phyloP scores from a whole-genome alignment of 2,329 filamentous ascomycete species.

The Pseudopithomyces maydicus region DNA sequence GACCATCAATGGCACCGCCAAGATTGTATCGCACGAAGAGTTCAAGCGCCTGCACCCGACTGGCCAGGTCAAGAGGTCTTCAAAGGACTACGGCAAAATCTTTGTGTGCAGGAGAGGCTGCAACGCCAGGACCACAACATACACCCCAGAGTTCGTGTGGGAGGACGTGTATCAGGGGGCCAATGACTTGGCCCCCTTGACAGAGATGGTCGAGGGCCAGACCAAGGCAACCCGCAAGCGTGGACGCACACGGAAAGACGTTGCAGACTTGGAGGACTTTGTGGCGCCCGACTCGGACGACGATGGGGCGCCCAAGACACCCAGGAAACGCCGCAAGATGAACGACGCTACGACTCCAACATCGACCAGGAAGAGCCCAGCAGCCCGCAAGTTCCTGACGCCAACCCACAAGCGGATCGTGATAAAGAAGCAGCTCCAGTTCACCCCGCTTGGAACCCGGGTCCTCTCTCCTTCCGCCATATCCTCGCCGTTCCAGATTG shows the following conservation, averaged over 20 bases:
- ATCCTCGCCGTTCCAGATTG: slow-evolving; percentile 88
- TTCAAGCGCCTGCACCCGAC: slow-evolving; percentile 74
- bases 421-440: slow-evolving; percentile 88
- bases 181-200: slow-evolving; percentile 68
- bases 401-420: slow-evolving; percentile 71
- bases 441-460: slow-evolving; percentile 91
- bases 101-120: slow-evolving; percentile 91
- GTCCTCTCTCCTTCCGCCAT: slow-evolving; percentile 77
- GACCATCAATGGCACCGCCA: slow-evolving; percentile 89
- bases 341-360: slow-evolving; percentile 51
- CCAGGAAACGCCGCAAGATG: slow-evolving; percentile 56
- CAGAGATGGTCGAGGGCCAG: slow-evolving; percentile 69
- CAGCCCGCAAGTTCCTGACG: slow-evolving; percentile 62
- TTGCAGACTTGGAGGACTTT: slow-evolving; percentile 51
- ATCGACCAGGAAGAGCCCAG: slow-evolving; percentile 51
- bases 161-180: slow-evolving; percentile 78
- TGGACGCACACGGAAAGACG: slow-evolving; percentile 38
- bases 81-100: slow-evolving; percentile 78
- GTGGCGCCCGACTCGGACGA: slow-evolving; percentile 49
- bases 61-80: slow-evolving; percentile 73
- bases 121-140: slow-evolving; percentile 85
- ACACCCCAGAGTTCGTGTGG: slow-evolving; percentile 92
- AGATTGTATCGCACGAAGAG: slow-evolving; percentile 71
- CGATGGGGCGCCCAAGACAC: slow-evolving; percentile 49
- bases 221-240: slow-evolving; percentile 73